Base-by-base conservation (phyloP, 73 alveolate genomes). In the Paramecium sexaurelia region DNA sequence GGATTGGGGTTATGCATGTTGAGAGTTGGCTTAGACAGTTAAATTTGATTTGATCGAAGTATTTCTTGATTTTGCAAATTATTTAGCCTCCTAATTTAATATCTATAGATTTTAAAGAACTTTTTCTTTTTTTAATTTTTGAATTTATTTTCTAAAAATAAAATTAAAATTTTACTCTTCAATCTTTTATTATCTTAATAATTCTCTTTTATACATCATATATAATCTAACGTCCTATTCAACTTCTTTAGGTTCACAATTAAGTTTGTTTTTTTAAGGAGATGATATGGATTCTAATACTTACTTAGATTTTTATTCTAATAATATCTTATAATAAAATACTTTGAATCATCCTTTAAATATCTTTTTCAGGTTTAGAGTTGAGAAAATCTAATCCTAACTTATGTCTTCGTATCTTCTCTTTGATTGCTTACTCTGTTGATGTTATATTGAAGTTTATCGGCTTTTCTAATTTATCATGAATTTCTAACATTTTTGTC, bases 11-110 rank as follows among this genome's bases (percentile, higher is more conserved):
- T 61, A 6, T 1, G 11, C 83, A 61, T 61, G 83, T 24, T 61
- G 39, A 61, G 83, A 61, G 7, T 4, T 51, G 4, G 66, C 19
- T 39, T 73, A 73, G 0, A 36, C 55, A 6, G 36, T 36, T 27
- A 73, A 22, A 73, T 73, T 73, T n/a, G 66, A 36, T 73, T 73
- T 73, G 7, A 73, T 39, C 35, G 87, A 73, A 1, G 87, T 32
- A 73, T 73, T 73, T 73, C 87, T 73, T 39, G 87, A 73, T 39
- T 73, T 73, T n/a, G 87, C 87, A 73, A 36, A 73, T 36, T 20
- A 11, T 4, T 73, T 73, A 17, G 87, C 87, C 6, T 73, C 87
- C 35, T 73, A 3, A 33, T 73, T n/a, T 36, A 73, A 33, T 1
- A 15, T 33, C 57, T 32, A 73, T 3, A 73, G 87, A n/a, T 33